Conservation (phyloP, 306 rosid species). For the Herpetospermum pedunculosum region DNA sequence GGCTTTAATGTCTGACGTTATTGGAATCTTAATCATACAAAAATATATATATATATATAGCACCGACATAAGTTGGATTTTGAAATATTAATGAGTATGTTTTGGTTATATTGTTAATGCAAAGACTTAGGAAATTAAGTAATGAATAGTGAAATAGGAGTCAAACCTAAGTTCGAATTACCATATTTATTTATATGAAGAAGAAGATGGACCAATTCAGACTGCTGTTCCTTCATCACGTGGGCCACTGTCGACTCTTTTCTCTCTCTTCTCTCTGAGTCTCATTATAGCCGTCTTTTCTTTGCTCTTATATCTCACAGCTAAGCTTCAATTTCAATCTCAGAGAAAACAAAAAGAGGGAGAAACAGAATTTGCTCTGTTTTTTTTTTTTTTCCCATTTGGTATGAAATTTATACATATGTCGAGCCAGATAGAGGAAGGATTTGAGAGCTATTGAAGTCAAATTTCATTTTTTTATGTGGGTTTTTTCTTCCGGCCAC, state of each 20-base stretch:
- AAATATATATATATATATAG: neutral
- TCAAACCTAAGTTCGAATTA: conserved; percentile 2
- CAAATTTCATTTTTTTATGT: neutral
- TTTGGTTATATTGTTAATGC: neutral
- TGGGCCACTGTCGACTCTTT: conserved; percentile 4
- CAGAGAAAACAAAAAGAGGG: neutral
- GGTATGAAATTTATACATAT: neutral
- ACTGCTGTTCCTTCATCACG: conserved; percentile 2
- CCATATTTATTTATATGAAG: neutral
- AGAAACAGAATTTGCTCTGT: neutral
- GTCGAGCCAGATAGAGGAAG: neutral
- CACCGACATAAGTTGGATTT: neutral
- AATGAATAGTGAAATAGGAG: neutral
- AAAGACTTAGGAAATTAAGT: neutral
- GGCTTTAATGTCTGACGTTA: neutral
- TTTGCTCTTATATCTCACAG: conserved; percentile 18
- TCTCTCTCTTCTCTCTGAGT: conserved; percentile 17
- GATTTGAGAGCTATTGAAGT: neutral
- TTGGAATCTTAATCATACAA: neutral
- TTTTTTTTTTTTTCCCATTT: neutral
- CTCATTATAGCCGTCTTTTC: conserved; percentile 45
- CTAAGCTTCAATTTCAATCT: conserved; percentile 3
- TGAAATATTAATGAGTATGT: too few relatives aligned
- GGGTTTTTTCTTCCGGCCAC: neutral
- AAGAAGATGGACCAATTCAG: neutral